Evolutionary conservation across 129 eudicot genomes (phyloP).

Genomic region (Chrysanthemum makinoi): DNA sequence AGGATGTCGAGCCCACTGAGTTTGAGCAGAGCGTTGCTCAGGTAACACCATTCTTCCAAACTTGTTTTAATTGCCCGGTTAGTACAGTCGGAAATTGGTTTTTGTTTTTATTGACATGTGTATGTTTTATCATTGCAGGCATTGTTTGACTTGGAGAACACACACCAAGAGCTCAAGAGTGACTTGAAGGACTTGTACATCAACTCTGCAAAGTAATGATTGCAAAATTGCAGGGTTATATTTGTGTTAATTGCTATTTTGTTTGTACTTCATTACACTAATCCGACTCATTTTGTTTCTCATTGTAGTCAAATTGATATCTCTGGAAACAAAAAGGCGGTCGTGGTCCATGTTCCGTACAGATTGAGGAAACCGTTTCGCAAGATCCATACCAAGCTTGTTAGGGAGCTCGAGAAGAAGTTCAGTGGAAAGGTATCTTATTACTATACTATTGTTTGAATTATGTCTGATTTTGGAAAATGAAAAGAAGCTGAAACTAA

Average conservation of each 20-base stretch:
- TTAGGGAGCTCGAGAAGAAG: slow-evolving; percentile 94
- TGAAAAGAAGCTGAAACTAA: neutral
- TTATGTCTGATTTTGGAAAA: neutral
- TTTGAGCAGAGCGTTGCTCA: slow-evolving; percentile 48
- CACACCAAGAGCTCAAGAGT: slow-evolving; percentile 67
- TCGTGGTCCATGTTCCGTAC: slow-evolving; percentile 73
- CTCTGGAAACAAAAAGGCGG: slow-evolving; percentile 71
- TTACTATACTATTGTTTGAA: neutral
- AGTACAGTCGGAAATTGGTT: neutral
- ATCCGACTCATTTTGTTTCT: neutral
- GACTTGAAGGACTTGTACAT: slow-evolving; percentile 82
- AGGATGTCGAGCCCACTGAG: slow-evolving; percentile 42
- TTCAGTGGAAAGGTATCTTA: slow-evolving; percentile 81
- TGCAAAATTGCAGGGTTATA: no score
- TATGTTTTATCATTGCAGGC: slow-evolving; percentile 31
- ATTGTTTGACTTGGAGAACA: slow-evolving; percentile 62
- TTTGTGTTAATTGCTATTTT: neutral
- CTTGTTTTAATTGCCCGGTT: neutral
- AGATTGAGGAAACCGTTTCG: slow-evolving; percentile 80
- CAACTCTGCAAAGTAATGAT: slow-evolving; percentile 60
- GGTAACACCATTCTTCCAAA: neutral
- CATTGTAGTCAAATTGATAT: slow-evolving; percentile 71
- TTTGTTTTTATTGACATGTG: neutral
- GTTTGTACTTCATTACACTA: neutral
- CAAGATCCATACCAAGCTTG: slow-evolving; percentile 74